Base-by-base conservation (phyloP, 371 early-diverging fungal species). In the Mortierella sp. region DNA sequence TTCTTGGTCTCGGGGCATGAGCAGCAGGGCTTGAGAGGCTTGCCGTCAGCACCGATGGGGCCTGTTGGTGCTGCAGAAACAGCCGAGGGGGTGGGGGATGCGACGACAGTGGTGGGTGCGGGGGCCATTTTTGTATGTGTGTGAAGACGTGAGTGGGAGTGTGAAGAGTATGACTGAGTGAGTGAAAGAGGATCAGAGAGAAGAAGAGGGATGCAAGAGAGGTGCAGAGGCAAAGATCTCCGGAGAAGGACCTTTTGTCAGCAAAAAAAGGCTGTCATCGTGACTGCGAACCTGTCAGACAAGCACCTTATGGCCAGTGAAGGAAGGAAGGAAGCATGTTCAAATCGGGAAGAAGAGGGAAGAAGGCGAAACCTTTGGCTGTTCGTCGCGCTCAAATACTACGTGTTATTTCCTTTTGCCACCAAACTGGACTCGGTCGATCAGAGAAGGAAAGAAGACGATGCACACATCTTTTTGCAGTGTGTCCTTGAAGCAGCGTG, bases 1-100 rank as follows among this genome's bases (percentile, higher is more conserved):
- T 94, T 95, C 82, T 97, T 95, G 16, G 99, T 98, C 78, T 98
- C 99, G 26, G 97, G 97, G 87, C 99, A 99, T 16, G 97, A 97
- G 86, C 98, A 98, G 93, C 99, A 99, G 34, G 99, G 98, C 91
- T 98, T 98, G 85, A 94, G 88, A 58, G 92, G 92, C 77, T 93
- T 93, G 74, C 93, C 93, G 74, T 93, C 93, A 79, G 83, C 83
- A 73, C 83, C 83, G 77, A 80, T 80, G 24, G 80, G 83, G 76
- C 70, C 80, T 54, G 75, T 79, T 58, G 78, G 78, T 45, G 79
- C 55, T 47, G 77, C 6, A 26, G 84, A 9, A 3, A 80, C 11
- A 16, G 84, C 42, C 10, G 68, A 68, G 21, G 68, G 68, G n/a
- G 68, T 24, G 24, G 38, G 45, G 52, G 68, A 38, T 21, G 68